Base-by-base conservation (phyloP, 176 grass and related monocot genomes). In the Stipa capillata region DNA sequence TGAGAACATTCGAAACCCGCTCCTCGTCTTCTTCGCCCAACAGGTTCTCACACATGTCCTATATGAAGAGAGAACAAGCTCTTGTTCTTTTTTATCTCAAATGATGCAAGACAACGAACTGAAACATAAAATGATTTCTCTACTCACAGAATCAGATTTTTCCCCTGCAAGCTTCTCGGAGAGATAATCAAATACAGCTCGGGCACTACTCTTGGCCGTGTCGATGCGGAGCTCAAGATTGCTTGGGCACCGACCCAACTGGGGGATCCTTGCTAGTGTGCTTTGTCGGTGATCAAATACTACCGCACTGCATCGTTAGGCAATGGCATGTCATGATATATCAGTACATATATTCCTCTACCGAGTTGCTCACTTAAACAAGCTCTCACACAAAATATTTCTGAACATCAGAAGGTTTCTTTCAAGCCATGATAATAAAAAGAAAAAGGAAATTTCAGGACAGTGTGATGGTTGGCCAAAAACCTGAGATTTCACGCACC, bases 271-370 rank as follows among this genome's bases (percentile, higher is more conserved):
- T 43, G 65, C 70, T 58, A 86, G 35, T 40, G 92, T 85, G 74
- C 63, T 85, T 86, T 85, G 27, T 20, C 88, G 90, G 76, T 93
- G 96, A 79, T 95, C 96, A 47, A 98, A 98, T 61, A 88, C 90
- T 41, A 93, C 87, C 33, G 95, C 87, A 37, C 96, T 98, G 91
- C 65, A 84, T 70, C 33, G 82, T 65, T 85, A 39, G 64, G 27
- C 32, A 64, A 74, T 74, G 50, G 27, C 18, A 17, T 56, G 63
- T 56, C 63, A 62, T 15, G 4, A 35, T 24, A 77, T 27, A 60
- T 2, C 41, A 63, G 57, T 64, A 54, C 29, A 72, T 52, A 34
- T 18, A 72, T 45, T 44, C 50, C 23, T 52, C 13, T 24, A 33
- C n/a, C 13, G 41, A n/a, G 33, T 15, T 65, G 36, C 8, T 45